Percentiles rank a stretch among this genome's conserved stretches.
phyloP scores from a whole-genome alignment of 352 stramenopile genomes.

The Pythium guiyangense region DNA sequence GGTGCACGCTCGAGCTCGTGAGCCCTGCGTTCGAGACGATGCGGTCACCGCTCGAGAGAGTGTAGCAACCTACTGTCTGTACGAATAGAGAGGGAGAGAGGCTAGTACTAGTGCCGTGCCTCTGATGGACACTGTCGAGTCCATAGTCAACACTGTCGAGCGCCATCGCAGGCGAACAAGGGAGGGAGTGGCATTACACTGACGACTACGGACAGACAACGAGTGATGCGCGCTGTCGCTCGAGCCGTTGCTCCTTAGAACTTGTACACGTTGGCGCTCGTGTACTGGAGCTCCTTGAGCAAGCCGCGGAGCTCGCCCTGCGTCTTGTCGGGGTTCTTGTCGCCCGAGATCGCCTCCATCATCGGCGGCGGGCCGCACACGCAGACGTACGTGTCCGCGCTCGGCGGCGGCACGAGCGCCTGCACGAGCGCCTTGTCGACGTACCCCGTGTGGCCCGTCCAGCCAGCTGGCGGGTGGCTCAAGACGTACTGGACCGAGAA shows the following conservation, averaged over 20 bases:
- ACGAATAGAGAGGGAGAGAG: no score
- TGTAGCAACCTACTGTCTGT: no score
- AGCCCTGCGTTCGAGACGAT: slow-evolving; percentile 23
- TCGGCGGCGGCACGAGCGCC: slow-evolving; percentile 71
- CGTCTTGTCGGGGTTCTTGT: slow-evolving; percentile 81
- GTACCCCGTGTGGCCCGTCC: slow-evolving; percentile 64
- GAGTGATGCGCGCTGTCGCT: no score
- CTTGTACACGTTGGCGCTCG: slow-evolving; percentile 77
- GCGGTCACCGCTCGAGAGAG: slow-evolving; percentile 18
- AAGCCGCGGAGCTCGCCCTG: slow-evolving; percentile 83
- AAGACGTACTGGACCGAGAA: slow-evolving; percentile 70
- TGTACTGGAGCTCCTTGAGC: slow-evolving; percentile 83
- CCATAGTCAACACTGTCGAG: no score
- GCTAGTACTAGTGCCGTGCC: no score
- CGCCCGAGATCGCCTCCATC: slow-evolving; percentile 86
- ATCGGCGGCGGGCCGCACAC: slow-evolving; percentile 88
- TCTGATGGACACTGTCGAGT: no score
- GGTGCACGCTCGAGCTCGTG: slow-evolving; percentile 10
- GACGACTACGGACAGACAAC: no score
- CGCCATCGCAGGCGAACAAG: no score
- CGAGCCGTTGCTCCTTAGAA: slow-evolving; percentile 46
- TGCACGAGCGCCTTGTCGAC: slow-evolving; percentile 83
- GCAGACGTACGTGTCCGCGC: slow-evolving; percentile 76
- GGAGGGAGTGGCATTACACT: no score
- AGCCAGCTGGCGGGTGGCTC: slow-evolving; percentile 57